These are phyloP conservation scores for Catharanthus roseus DNA, from an alignment of 257 asterid species.

Conservation along the genomic window DNA sequence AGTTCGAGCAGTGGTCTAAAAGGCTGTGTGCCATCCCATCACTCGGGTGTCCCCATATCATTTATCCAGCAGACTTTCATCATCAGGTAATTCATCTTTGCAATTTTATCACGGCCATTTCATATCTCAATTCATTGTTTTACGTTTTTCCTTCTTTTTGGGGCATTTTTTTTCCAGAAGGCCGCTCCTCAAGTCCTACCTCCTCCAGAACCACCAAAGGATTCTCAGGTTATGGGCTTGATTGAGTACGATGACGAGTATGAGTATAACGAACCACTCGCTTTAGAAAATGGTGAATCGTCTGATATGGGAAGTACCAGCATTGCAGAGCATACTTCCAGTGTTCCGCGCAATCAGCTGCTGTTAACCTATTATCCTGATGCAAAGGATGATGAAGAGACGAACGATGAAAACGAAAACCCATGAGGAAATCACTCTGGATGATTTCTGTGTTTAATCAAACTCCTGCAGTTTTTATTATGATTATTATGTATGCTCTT, in stretches of 20 bases:
- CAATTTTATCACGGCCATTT: background rate
- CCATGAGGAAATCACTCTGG: background rate
- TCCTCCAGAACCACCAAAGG: background rate
- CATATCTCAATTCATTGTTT: background rate
- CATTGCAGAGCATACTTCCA: background rate
- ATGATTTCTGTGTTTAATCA: slow-evolving; percentile 1
- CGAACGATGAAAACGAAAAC: no score
- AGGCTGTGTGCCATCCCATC: background rate
- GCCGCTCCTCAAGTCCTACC: background rate
- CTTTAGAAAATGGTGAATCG: background rate
- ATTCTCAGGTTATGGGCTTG: background rate
- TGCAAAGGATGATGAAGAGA: background rate
- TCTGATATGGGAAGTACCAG: background rate
- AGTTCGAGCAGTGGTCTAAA: slow-evolving; percentile 10
- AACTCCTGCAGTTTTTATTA: no score
- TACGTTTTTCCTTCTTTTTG: background rate
- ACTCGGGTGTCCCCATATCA: background rate
- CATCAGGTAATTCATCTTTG: background rate
- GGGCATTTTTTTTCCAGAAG: background rate
- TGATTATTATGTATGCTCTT: no score
- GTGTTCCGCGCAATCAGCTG: background rate
- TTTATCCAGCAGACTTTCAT: background rate
- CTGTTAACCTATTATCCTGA: background rate
- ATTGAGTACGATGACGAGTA: background rate
- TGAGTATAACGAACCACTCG: slow-evolving; percentile 1